Conservation (phyloP, 2,329 filamentous ascomycete species). For the Magnaporthiopsis incrustans region DNA sequence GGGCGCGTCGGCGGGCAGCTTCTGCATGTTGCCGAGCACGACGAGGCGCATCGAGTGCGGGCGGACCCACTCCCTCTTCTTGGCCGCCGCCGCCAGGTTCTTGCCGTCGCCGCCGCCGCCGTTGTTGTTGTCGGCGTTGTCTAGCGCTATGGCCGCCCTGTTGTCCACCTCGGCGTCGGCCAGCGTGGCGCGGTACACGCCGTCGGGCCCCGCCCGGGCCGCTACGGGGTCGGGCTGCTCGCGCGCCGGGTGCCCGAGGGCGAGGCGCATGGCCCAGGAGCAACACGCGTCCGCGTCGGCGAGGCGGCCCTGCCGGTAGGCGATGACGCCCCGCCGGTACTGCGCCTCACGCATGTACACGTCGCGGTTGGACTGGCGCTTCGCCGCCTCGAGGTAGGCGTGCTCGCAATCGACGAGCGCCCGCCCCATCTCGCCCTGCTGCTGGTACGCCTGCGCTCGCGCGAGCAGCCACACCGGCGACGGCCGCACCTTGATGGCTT, state of each 20-base stretch:
- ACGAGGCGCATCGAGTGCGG: slow-evolving; percentile 4
- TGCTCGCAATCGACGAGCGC: slow-evolving; percentile 65
- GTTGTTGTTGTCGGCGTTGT: background rate
- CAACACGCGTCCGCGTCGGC: slow-evolving; percentile 71
- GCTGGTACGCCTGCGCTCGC: slow-evolving; percentile 71
- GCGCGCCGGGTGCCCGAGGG: slow-evolving; percentile 26
- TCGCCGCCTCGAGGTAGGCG: slow-evolving; percentile 51
- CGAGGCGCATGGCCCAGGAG: slow-evolving; percentile 40
- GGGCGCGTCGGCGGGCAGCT: slow-evolving; percentile 34
- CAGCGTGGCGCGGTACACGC: slow-evolving; percentile 37
- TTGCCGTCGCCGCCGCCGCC: slow-evolving; percentile 7
- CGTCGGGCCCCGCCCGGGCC: slow-evolving; percentile 32
- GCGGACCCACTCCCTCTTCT: slow-evolving; percentile 14
- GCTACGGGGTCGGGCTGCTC: slow-evolving; percentile 28
- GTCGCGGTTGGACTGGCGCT: slow-evolving; percentile 50
- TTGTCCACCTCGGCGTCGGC: slow-evolving; percentile 21
- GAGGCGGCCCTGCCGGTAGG: slow-evolving; percentile 61
- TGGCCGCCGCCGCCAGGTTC: slow-evolving; percentile 8
- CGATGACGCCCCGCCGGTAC: slow-evolving; percentile 66
- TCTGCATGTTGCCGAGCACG: slow-evolving; percentile 32
- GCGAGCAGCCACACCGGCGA: slow-evolving; percentile 75
- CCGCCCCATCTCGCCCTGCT: slow-evolving; percentile 49
- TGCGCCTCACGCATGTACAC: slow-evolving; percentile 75
- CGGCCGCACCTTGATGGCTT: slow-evolving; percentile 55
- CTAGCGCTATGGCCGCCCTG: slow-evolving; percentile 6